Evolutionary conservation across 371 early-diverging fungal species (phyloP), one percentile per base, ranked within the genome.

Genomic region (Mucor piriformis): DNA sequence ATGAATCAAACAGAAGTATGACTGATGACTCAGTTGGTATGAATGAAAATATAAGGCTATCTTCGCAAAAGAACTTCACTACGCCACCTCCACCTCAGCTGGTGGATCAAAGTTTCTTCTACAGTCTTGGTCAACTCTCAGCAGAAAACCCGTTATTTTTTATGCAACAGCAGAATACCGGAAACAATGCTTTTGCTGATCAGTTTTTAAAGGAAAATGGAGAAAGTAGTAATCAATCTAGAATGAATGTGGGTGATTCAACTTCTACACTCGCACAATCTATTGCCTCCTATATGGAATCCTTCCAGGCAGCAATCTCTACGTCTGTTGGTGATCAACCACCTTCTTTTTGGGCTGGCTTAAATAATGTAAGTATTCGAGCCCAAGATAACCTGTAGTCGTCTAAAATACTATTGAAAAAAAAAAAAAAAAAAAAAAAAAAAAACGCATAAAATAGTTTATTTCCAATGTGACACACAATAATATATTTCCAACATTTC

Each of bases 381-480:
- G 6, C 21, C n/a, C 13, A 2, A n/a, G n/a, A n/a, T n/a, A n/a
- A n/a, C n/a, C n/a, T n/a, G n/a, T n/a, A n/a, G n/a, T n/a, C n/a
- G n/a, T n/a, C n/a, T n/a, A n/a, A n/a, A n/a, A n/a, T n/a, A n/a
- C n/a, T n/a, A n/a, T n/a, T n/a, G 8, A 29, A 29, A 29, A 29
- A 29, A 29, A 29, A 29, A 29, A 29, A 29, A 29, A 29, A 29
- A 29, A 29, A 29, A 29, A 29, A 29, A 29, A 29, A 29, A 29
- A 29, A 38, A 38, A n/a, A 58, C 20, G 24, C 15, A 37, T 32
- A 52, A 6, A 49, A 16, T 58, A 79, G 80, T 79, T 79, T 48
- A 64, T 79, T 43, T 69, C 80, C 15, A 79, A 79, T 65, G 80
- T 79, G 2, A 61, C 80, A 23, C 74, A 74, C 49, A 81, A 76